Conservation (phyloP, 1,284 basidiomycete species). For the Austropuccinia psidii region DNA sequence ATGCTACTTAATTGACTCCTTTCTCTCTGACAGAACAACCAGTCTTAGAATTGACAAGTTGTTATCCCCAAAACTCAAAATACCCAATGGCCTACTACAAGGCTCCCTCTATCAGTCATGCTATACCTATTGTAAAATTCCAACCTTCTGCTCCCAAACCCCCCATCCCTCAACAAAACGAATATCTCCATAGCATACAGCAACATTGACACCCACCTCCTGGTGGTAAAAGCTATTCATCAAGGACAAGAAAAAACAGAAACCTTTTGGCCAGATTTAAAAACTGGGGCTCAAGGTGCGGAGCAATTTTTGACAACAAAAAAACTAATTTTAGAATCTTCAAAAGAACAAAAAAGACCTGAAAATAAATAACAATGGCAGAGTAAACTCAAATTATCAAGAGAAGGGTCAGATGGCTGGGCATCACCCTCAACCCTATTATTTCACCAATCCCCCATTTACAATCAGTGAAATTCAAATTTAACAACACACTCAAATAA, state of each 20-base stretch:
- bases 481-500: background rate
- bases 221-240: background rate
- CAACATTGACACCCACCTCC: background rate
- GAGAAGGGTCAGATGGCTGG: background rate
- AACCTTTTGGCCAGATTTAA: background rate
- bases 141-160: background rate
- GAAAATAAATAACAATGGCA: background rate
- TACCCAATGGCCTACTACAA: background rate
- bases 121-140: background rate
- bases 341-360: background rate
- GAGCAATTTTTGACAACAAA: background rate
- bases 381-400: background rate
- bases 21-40: background rate
- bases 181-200: background rate
- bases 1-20: too few species aligned
- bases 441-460: background rate
- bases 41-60: background rate
- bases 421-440: background rate
- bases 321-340: background rate
- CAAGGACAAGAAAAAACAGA: background rate
- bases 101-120: background rate
- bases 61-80: background rate
- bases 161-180: background rate
- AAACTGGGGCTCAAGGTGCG: too few species aligned
- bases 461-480: background rate